Conservation (phyloP, 192 early-diverging fungal species). For the Backusella macrospora region DNA sequence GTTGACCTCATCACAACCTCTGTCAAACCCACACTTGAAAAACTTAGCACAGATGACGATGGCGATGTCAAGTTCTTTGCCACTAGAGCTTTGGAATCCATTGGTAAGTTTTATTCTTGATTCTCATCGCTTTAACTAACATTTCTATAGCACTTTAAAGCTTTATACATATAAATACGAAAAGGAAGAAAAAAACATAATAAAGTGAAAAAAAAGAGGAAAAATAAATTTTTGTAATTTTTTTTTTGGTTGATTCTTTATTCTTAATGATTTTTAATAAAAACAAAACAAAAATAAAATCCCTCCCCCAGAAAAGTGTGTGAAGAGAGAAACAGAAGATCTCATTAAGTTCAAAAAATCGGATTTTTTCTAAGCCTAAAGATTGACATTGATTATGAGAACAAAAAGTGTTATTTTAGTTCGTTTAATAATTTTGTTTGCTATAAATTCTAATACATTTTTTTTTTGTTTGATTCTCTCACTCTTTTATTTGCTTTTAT, state of each 20-base stretch:
- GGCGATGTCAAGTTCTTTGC: constrained; percentile 95
- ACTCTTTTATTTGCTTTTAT: not conserved
- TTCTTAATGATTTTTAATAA: not conserved
- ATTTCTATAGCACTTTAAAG: constrained; percentile 1
- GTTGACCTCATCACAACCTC: constrained; percentile 62
- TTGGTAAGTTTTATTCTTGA: constrained; percentile 30
- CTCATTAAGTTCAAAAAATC: too few species aligned
- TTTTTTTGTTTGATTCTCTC: not conserved
- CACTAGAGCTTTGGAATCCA: constrained; percentile 63
- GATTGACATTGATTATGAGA: not conserved
- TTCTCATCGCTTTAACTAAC: constrained; percentile 2
- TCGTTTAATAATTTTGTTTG: not conserved
- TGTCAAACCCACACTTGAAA: constrained; percentile 82
- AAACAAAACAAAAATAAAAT: not conserved
- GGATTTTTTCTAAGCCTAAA: constrained; percentile 10
- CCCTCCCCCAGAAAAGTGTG: too few species aligned
- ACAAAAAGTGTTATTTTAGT: not conserved
- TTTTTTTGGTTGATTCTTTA: not conserved
- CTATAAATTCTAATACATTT: not conserved
- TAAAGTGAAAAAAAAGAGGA: constrained; percentile 1
- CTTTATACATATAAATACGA: constrained; percentile 7
- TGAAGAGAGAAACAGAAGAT: too few species aligned
- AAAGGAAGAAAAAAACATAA: not conserved
- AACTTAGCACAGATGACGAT: constrained; percentile 87
- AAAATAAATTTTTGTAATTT: not conserved